Percentiles rank a stretch among this genome's conserved stretches.
phyloP scores from a whole-genome alignment of 164 flowering plant genomes.

The Buxus sempervirens region DNA sequence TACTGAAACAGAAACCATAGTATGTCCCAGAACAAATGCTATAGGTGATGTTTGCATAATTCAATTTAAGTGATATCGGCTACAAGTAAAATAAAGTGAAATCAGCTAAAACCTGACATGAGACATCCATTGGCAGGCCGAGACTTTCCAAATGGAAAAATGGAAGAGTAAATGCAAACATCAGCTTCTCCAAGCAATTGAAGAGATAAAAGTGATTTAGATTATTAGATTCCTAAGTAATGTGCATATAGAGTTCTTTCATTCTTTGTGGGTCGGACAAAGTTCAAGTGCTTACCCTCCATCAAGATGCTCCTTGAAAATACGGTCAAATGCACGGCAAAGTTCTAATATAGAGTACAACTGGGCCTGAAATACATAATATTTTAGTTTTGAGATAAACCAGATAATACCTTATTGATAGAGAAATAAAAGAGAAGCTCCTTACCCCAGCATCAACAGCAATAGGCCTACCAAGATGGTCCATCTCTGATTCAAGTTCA shows the following conservation, averaged over 20 bases:
- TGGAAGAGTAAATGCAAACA: neutral
- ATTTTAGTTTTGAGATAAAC: neutral
- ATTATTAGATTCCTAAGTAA: no score
- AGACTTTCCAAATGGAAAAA: neutral
- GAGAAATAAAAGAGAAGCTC: neutral
- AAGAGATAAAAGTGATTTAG: neutral
- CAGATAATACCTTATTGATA: neutral
- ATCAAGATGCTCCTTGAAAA: conserved; percentile 83
- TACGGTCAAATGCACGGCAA: conserved; percentile 84
- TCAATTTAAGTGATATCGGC: no score
- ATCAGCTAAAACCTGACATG: neutral
- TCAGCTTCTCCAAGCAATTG: neutral
- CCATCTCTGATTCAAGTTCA: conserved; percentile 66
- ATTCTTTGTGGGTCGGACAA: neutral
- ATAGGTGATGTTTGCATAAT: no score
- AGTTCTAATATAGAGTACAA: conserved; percentile 72
- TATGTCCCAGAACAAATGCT: no score
- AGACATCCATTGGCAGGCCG: neutral
- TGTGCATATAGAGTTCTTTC: no score
- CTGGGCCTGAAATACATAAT: conserved; percentile 55
- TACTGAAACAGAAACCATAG: no score
- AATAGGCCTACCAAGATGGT: conserved; percentile 62
- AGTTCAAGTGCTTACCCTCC: conserved; percentile 56
- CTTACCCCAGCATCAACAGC: conserved; percentile 81
- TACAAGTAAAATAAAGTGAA: no score